A percentile compares a stretch with the other conserved stretches of the same genome.
phyloP scores from a whole-genome alignment of 169 alveolate genomes.

The Fabrea salina region DNA sequence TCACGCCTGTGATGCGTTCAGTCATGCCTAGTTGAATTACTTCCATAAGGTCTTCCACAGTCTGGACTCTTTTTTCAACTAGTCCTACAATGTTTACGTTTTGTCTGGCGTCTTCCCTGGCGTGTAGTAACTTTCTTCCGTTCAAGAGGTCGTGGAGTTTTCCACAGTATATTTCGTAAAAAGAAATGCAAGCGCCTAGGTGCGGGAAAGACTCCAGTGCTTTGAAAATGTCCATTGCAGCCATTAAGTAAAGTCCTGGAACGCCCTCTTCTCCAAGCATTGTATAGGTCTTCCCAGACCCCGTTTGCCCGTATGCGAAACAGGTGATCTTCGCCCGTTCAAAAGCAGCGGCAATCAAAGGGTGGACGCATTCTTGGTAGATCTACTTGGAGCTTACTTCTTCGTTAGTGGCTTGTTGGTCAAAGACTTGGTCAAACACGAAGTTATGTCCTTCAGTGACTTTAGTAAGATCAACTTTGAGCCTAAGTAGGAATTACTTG shows the following conservation, averaged over 20 bases:
- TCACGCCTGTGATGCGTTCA: constrained; percentile 92
- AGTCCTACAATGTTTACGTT: constrained; percentile 36
- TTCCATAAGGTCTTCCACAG: neutral
- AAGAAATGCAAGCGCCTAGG: constrained; percentile 86
- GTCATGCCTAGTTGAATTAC: neutral
- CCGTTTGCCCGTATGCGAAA: constrained; percentile 87
- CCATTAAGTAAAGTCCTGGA: constrained; percentile 93
- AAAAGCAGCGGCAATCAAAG: constrained; percentile 87
- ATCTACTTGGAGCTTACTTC: neutral
- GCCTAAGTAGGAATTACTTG: constrained; percentile 84
- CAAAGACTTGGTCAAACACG: constrained; percentile 23
- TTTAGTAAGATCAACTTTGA: constrained; percentile 27
- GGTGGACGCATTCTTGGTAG: constrained; percentile 41
- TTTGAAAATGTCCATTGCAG: constrained; percentile 91
- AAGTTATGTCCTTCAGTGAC: constrained; percentile 31
- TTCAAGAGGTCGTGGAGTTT: constrained; percentile 96
- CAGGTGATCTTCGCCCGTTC: constrained; percentile 76
- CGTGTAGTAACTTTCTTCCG: constrained; percentile 66
- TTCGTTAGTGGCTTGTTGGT: neutral
- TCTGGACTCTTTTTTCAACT: neutral
- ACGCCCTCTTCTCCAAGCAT: constrained; percentile 44
- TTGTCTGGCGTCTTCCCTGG: constrained; percentile 63
- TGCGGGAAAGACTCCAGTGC: constrained; percentile 69
- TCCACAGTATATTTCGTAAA: constrained; percentile 98
- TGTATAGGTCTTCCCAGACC: constrained; percentile 7